Percentiles rank a stretch among this genome's conserved stretches.
phyloP scores from a whole-genome alignment of 1,139 yeast genomes.

The Kodamaea alishanica region DNA sequence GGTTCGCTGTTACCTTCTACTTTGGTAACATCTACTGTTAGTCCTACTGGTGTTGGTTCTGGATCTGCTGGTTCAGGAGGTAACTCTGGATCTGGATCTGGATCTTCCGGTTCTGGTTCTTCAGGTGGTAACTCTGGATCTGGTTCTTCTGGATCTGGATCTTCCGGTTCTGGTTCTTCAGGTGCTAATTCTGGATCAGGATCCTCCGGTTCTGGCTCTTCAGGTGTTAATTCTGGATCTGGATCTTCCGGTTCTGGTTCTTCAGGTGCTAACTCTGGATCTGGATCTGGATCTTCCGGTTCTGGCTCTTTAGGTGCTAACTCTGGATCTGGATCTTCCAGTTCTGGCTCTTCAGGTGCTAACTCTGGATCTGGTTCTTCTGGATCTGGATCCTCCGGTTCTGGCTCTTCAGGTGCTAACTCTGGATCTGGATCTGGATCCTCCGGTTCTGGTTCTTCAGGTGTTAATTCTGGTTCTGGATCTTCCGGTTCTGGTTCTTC shows the following conservation, averaged over 20 bases:
- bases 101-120: slow-evolving; percentile 2
- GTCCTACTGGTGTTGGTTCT: slow-evolving; percentile 4
- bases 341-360: slow-evolving; percentile 5
- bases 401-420: slow-evolving; percentile 1
- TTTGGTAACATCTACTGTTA: neutral
- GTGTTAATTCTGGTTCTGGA: slow-evolving; percentile 4
- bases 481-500: slow-evolving; percentile 3
- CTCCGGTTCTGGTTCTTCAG: slow-evolving; percentile 4
- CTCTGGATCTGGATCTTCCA: too few species aligned
- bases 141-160: slow-evolving; percentile 1
- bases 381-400: slow-evolving; percentile 2
- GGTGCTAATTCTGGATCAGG: slow-evolving; percentile 15
- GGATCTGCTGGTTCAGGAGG: slow-evolving; percentile 5
- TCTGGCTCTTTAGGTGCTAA: too few species aligned
- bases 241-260: slow-evolving; percentile 5
- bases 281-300: neutral
- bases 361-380: slow-evolving; percentile 5
- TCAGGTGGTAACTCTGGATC: slow-evolving; percentile 2
- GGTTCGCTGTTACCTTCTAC: slow-evolving; percentile 1
- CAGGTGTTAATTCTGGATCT: too few species aligned
- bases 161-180: neutral
- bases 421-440: slow-evolving; percentile 4
- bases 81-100: slow-evolving; percentile 5
- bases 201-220: slow-evolving; percentile 16
- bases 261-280: slow-evolving; percentile 3